phyloP scores from a whole-genome alignment of 768 basidiomycete genomes.

The Suillus bovinus region DNA sequence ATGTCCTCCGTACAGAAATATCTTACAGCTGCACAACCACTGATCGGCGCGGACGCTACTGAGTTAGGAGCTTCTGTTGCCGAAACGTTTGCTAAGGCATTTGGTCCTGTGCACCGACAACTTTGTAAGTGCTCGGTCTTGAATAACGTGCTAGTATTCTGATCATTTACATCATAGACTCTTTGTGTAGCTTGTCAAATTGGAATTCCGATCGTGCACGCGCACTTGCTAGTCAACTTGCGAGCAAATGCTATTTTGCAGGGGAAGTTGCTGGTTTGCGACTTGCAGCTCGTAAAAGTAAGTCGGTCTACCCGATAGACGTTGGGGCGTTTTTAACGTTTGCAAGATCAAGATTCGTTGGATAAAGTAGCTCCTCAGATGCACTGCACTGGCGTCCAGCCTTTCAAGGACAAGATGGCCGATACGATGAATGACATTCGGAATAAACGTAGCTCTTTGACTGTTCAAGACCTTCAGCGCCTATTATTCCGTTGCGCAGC shows the following conservation, averaged over 20 bases:
- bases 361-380: constrained; percentile 63
- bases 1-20: constrained; percentile 67
- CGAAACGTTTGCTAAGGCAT: constrained; percentile 78
- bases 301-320: constrained; percentile 17
- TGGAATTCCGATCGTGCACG: constrained; percentile 84
- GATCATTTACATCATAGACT: constrained; percentile 40
- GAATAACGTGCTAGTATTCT: constrained; percentile 3
- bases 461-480: constrained; percentile 80
- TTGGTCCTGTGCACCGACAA: constrained; percentile 76
- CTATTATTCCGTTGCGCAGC: constrained; percentile 87
- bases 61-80: constrained; percentile 94
- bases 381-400: constrained; percentile 59
- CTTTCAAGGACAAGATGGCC: constrained; percentile 67
- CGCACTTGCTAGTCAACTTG: constrained; percentile 79
- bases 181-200: constrained; percentile 51
- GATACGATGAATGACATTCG: constrained; percentile 67
- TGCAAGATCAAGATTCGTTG: constrained; percentile 54
- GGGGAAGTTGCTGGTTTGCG: constrained; percentile 85
- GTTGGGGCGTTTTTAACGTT: constrained; percentile 1
- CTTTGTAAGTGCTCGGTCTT: constrained; percentile 51
- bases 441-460: constrained; percentile 69
- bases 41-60: constrained; percentile 68
- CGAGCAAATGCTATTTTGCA: constrained; percentile 86
- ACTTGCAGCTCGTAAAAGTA: constrained; percentile 66
- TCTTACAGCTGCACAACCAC: constrained; percentile 70